phyloP scores from a whole-genome alignment of 2,329 filamentous ascomycete genomes.

The Claviceps maximensis region DNA sequence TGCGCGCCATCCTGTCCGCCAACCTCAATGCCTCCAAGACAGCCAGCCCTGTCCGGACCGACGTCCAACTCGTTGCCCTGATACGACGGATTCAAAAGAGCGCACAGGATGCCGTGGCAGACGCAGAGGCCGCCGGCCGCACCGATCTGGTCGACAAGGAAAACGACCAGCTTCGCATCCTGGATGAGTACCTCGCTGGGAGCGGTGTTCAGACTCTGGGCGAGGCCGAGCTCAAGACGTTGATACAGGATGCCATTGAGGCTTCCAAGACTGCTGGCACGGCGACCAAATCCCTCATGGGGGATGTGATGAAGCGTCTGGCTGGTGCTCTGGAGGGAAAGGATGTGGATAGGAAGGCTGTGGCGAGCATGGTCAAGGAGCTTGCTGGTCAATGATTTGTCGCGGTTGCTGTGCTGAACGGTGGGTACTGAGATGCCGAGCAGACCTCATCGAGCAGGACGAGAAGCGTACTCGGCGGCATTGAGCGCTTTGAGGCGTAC shows the following conservation, averaged over 20 bases:
- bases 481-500: not conserved
- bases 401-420: no score
- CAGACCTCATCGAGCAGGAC: no score
- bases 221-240: conserved; percentile 41
- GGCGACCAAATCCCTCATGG: conserved; percentile 34
- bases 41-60: conserved; percentile 51
- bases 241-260: conserved; percentile 39
- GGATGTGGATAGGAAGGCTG: conserved; percentile 46
- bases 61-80: conserved; percentile 54
- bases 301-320: conserved; percentile 51
- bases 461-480: not conserved
- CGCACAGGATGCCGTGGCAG: conserved; percentile 43
- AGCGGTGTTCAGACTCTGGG: conserved; percentile 46
- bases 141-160: conserved; percentile 61
- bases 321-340: conserved; percentile 45
- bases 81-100: conserved; percentile 50
- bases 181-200: conserved; percentile 50
- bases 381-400: conserved; percentile 10
- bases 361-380: conserved; percentile 50
- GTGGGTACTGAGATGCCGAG: not conserved
- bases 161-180: conserved; percentile 46
- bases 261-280: conserved; percentile 33
- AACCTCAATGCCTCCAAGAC: conserved; percentile 69
- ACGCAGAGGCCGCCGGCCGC: conserved; percentile 51
- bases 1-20: conserved; percentile 55